A percentile compares a stretch with the other conserved stretches of the same genome.
Conservation (phyloP, 495 filamentous ascomycete genomes). For the Talaromyces adpressus region DNA sequence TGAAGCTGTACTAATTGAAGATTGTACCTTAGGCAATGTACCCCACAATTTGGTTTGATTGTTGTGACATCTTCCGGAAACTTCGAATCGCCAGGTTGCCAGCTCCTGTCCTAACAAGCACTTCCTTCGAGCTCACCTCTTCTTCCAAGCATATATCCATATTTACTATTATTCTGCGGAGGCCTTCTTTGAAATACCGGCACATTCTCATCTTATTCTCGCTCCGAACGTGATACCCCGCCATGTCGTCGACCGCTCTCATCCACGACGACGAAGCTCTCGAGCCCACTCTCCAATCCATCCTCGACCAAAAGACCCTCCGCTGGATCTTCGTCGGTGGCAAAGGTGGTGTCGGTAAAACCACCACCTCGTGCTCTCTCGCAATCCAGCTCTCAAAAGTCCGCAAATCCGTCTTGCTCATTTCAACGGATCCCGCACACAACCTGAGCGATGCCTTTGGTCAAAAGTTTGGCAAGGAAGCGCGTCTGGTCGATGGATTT, state of each 20-base stretch:
- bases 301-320: constrained; percentile 87
- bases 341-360: constrained; percentile 99
- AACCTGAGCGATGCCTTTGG: constrained; percentile 97
- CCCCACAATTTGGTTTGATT: not conserved
- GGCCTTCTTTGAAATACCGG: not conserved
- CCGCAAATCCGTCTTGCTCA: constrained; percentile 90
- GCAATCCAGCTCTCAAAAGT: constrained; percentile 97
- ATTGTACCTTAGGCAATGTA: not conserved
- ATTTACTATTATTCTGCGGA: not conserved
- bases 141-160: not conserved
- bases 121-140: not conserved
- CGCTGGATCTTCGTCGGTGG: constrained; percentile 99
- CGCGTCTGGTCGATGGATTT: constrained; percentile 84
- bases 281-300: constrained; percentile 88
- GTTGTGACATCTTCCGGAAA: constrained; percentile 19
- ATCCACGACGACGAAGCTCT: constrained; percentile 73
- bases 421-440: constrained; percentile 97
- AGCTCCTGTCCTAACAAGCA: constrained; percentile 5
- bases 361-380: constrained; percentile 94
- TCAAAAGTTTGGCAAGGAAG: constrained; percentile 99
- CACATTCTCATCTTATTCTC: not conserved
- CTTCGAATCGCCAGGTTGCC: constrained; percentile 16
- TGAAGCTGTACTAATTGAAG: not conserved
- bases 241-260: constrained; percentile 56
- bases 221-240: constrained; percentile 15